A percentile compares a stretch with the other conserved stretches of the same genome.
These are phyloP conservation scores for Phaeomoniella chlamydospora DNA, from an alignment of 2,329 filamentous ascomycete species.

Conservation along the genomic window DNA sequence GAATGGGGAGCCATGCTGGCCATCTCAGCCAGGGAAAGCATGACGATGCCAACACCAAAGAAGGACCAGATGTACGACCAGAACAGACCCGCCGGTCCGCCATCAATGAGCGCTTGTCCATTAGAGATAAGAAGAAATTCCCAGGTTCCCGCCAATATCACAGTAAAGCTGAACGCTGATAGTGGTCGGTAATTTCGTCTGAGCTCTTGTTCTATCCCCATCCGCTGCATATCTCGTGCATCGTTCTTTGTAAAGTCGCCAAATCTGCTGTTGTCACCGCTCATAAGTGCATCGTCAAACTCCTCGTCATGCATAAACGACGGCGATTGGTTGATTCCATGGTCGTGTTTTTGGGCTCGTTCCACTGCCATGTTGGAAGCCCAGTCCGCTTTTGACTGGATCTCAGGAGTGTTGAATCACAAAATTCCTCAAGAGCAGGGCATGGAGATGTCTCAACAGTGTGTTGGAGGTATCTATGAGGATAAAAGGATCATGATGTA, in stretches of 20 bases:
- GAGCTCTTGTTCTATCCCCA: constrained; percentile 37
- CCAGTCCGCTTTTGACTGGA: no score
- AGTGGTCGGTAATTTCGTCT: constrained; percentile 18
- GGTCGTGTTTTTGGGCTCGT: no score
- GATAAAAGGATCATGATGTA: no score
- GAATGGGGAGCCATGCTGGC: constrained; percentile 16
- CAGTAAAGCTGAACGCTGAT: constrained; percentile 21
- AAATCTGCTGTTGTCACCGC: constrained; percentile 7
- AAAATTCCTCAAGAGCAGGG: no score
- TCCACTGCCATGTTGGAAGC: no score
- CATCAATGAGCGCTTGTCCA: constrained; percentile 5
- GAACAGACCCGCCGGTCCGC: constrained; percentile 11
- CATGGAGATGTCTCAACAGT: no score
- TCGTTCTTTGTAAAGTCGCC: no score
- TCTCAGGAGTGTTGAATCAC: no score
- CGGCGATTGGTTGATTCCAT: no score
- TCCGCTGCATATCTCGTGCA: constrained; percentile 29
- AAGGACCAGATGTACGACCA: constrained; percentile 29
- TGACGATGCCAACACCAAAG: constrained; percentile 54
- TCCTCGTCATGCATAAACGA: neutral
- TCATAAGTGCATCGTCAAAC: neutral
- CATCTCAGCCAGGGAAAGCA: constrained; percentile 49
- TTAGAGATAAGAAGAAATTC: constrained; percentile 10
- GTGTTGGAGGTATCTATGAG: no score
- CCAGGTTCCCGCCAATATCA: constrained; percentile 23